Conservation (phyloP, 2,329 filamentous ascomycete species). For the Penicillium janthinellum region DNA sequence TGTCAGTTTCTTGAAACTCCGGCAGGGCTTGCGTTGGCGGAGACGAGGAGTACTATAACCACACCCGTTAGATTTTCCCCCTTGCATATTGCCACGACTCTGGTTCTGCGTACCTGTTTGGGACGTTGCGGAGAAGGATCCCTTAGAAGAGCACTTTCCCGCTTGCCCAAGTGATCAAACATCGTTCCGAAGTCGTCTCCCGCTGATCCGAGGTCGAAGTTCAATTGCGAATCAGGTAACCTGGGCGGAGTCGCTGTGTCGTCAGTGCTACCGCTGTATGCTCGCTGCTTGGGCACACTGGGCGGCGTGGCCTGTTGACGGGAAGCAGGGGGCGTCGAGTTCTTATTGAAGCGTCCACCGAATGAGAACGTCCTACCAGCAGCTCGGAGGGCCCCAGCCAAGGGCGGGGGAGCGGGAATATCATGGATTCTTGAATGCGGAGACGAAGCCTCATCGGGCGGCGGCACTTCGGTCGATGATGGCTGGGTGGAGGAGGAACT, state of each 20-base stretch:
- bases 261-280: slow-evolving; percentile 55
- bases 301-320: slow-evolving; percentile 29
- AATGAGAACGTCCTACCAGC: slow-evolving; percentile 58
- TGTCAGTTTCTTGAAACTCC: slow-evolving; percentile 23
- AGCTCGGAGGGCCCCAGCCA: slow-evolving; percentile 47
- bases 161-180: slow-evolving; percentile 51
- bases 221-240: slow-evolving; percentile 48
- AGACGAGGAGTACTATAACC: slow-evolving; percentile 27
- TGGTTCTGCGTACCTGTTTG: slow-evolving; percentile 25
- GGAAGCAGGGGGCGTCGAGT: slow-evolving; percentile 26
- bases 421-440: slow-evolving; percentile 44
- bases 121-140: slow-evolving; percentile 24
- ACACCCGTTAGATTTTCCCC: slow-evolving; percentile 21
- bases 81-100: slow-evolving; percentile 6
- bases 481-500: slow-evolving; percentile 60
- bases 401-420: slow-evolving; percentile 43
- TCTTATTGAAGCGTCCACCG: slow-evolving; percentile 46
- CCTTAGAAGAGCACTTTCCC: slow-evolving; percentile 29
- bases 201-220: slow-evolving; percentile 35
- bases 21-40: slow-evolving; percentile 22
- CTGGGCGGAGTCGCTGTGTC: slow-evolving; percentile 56
- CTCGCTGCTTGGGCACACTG: slow-evolving; percentile 43
- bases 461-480: slow-evolving; percentile 53
- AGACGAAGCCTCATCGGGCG: slow-evolving; percentile 43
- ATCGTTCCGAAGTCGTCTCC: slow-evolving; percentile 54